Percentiles rank a stretch among this genome's conserved stretches.
Conservation (phyloP, 768 basidiomycete genomes). For the Pleurotus tuber-regium region DNA sequence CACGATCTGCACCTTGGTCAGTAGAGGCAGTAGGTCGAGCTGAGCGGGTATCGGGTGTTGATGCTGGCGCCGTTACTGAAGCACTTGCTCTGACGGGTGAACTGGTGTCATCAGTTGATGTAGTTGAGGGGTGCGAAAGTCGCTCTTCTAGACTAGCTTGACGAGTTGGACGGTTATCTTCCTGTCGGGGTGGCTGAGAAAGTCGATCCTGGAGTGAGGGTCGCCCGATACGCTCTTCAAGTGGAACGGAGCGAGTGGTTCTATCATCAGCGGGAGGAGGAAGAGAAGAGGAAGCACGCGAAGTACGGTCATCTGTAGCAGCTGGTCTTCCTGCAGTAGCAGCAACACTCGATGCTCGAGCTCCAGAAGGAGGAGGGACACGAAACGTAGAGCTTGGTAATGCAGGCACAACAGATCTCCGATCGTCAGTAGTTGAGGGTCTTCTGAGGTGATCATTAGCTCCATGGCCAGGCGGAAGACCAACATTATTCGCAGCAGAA, state of each 20-base stretch:
- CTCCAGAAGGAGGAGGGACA: background rate
- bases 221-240: background rate
- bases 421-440: background rate
- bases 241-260: too few species aligned
- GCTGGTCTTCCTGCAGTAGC: background rate
- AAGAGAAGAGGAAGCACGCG: background rate
- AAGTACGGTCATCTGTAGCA: background rate
- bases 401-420: background rate
- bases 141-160: conserved; percentile 39
- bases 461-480: too few species aligned
- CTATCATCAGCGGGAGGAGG: background rate
- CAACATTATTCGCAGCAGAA: too few species aligned
- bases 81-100: conserved; percentile 16
- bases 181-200: conserved; percentile 2
- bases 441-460: background rate
- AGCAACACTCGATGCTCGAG: background rate
- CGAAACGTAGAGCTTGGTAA: background rate
- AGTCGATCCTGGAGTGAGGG: conserved; percentile 6
- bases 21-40: conserved; percentile 9
- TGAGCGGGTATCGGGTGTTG: background rate
- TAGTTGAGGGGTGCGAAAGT: conserved; percentile 31
- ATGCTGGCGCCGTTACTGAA: background rate
- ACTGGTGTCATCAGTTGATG: conserved; percentile 18
- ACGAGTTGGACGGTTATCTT: conserved; percentile 18
- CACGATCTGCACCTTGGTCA: conserved; percentile 16